These are phyloP conservation scores for Colletotrichum endophyticum DNA, from an alignment of 2,329 filamentous ascomycete genomes.

Conservation along the genomic window DNA sequence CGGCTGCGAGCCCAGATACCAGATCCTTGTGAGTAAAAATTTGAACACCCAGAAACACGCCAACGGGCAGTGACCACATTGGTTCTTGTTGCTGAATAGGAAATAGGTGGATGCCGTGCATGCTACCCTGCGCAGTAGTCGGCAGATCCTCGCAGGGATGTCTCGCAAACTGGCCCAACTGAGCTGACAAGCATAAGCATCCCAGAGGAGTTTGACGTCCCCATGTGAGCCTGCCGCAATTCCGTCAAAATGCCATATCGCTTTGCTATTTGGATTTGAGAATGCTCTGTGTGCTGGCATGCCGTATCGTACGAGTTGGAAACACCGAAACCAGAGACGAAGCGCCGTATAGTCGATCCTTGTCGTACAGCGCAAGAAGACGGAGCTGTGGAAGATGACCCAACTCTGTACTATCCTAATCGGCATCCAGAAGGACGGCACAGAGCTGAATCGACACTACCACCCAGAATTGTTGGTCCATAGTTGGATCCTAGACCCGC, in stretches of 20 bases:
- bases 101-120: neutral
- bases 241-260: conserved; percentile 1
- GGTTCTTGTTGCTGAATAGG: neutral
- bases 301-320: neutral
- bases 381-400: neutral
- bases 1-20: neutral
- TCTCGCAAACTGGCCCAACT: neutral
- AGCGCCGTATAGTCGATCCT: neutral
- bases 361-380: neutral
- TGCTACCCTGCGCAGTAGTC: too few relatives aligned
- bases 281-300: neutral
- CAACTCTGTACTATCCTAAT: neutral
- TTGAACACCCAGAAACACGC: neutral
- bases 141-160: neutral
- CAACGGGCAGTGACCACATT: neutral
- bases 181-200: neutral
- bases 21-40: neutral
- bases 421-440: neutral
- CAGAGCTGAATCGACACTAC: neutral
- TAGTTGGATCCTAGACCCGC: neutral
- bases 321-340: neutral
- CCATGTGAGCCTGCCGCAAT: neutral
- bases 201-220: neutral
- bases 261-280: neutral
- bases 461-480: neutral